Evolutionary conservation across 768 basidiomycete genomes (phyloP), one percentile per base, ranked within the genome.

Genomic region (Daedaleopsis sinensis): DNA sequence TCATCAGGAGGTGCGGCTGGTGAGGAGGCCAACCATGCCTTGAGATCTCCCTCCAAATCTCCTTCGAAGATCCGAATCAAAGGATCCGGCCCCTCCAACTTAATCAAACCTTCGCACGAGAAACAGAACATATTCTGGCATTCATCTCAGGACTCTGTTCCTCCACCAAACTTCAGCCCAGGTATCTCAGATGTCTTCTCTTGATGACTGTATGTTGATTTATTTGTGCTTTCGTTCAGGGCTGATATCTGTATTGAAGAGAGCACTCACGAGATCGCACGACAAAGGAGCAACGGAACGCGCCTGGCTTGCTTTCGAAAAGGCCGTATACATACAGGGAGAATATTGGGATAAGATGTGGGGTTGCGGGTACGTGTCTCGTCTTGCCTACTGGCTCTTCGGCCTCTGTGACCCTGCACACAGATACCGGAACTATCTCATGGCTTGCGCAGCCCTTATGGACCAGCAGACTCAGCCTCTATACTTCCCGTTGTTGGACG

Each of bases 341-440:
- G 86, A 90, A 69, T 10, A 59, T 0, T 91, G 87, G 80, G 92
- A 94, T 68, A 64, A 65, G 11, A 54, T 58, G 1, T 94, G 91
- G 91, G 91, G 91, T 15, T 76, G 74, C 49, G 73, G 73, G 65
- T 71, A 57, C 35, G 66, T 70, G 54, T 32, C 27, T 32, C 35
- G 65, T 50, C 46, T n/a, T 38, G 24, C 9, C n/a, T 52, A 48
- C 39, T 54, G 37, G 48, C 56, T 65, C 37, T 50, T 9, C 3
- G 39, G n/a, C 57, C 35, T 55, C 64, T 55, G 44, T 23, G 23
- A 16, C 27, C 12, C 32, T 3, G 16, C 32, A 15, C 52, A 9
- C 60, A 94, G 92, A 24, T 93, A 94, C 69, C 87, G 91, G 21
- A 94, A 93, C 70, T 94, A 89, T 66, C 66, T 91, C 64, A 94